phyloP scores from a whole-genome alignment of 2,329 filamentous ascomycete species.

The Trichocomaceae sp. region DNA sequence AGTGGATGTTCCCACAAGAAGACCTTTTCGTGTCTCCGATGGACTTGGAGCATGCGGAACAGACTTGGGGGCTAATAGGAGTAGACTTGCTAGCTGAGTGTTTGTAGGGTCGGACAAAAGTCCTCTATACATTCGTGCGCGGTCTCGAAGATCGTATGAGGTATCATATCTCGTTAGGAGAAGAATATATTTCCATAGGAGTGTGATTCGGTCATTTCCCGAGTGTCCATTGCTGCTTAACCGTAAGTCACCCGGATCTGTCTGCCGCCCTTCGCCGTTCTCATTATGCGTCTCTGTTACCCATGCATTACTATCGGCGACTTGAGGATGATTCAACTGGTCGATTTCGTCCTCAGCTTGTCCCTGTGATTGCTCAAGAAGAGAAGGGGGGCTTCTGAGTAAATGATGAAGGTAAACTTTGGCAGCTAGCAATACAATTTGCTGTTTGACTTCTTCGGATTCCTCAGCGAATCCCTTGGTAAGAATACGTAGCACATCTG shows the following conservation, averaged over 20 bases:
- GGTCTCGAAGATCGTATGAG: conserved; percentile 90
- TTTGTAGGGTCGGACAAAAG: conserved; percentile 68
- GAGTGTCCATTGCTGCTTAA: conserved; percentile 19
- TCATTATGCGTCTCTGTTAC: conserved; percentile 22
- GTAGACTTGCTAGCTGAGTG: conserved; percentile 77
- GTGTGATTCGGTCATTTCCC: conserved; percentile 57
- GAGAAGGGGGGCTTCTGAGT: conserved; percentile 42
- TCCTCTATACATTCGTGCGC: conserved; percentile 78
- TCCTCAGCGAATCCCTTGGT: conserved; percentile 79
- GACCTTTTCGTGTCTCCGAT: conserved; percentile 71
- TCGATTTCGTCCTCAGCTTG: conserved; percentile 15
- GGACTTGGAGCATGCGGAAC: conserved; percentile 86
- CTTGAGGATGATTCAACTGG: background rate
- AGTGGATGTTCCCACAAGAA: conserved; percentile 75
- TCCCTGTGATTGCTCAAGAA: conserved; percentile 15
- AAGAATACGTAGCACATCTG: conserved; percentile 83
- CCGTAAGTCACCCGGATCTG: conserved; percentile 23
- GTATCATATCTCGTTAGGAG: conserved; percentile 85
- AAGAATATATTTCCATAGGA: conserved; percentile 78
- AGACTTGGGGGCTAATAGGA: conserved; percentile 89
- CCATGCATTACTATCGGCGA: conserved; percentile 27
- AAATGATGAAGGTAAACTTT: conserved; percentile 92
- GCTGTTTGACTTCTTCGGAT: conserved; percentile 76
- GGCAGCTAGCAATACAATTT: conserved; percentile 87
- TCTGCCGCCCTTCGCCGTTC: conserved; percentile 18